Percentiles rank a stretch among this genome's conserved stretches.
These are phyloP conservation scores for Pythium grandisporangium DNA, from an alignment of 352 stramenopile genomes.

Conservation along the genomic window DNA sequence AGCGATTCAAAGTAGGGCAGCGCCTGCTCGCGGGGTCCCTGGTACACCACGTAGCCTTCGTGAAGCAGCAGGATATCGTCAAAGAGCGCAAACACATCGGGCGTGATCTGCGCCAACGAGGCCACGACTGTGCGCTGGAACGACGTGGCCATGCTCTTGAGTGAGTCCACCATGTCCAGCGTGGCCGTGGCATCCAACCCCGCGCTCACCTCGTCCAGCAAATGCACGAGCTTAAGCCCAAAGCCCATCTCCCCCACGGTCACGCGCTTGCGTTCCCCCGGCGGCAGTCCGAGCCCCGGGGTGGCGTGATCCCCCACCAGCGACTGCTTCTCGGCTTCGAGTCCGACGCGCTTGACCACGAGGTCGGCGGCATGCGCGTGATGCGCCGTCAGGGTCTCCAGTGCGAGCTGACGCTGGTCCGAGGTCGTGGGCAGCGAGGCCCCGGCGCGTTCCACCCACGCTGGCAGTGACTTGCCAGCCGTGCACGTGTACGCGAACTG, in stretches of 20 bases:
- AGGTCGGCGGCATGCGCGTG: slow-evolving; percentile 28
- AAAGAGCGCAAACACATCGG: slow-evolving; percentile 46
- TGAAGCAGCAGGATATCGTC: slow-evolving; percentile 46
- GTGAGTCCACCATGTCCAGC: slow-evolving; percentile 83
- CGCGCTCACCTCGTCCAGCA: slow-evolving; percentile 84
- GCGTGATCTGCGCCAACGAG: slow-evolving; percentile 28
- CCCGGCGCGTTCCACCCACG: slow-evolving; percentile 25
- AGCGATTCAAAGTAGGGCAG: slow-evolving; percentile 42
- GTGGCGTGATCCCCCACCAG: slow-evolving; percentile 46
- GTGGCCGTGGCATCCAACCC: slow-evolving; percentile 79
- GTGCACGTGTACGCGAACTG: slow-evolving; percentile 39
- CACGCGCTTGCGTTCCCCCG: slow-evolving; percentile 44
- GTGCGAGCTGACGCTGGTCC: slow-evolving; percentile 20
- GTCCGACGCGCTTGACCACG: slow-evolving; percentile 39
- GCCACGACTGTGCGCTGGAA: slow-evolving; percentile 39
- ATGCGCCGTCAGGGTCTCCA: slow-evolving; percentile 23
- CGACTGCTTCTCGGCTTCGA: slow-evolving; percentile 41
- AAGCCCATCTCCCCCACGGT: slow-evolving; percentile 64
- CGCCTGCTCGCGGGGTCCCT: slow-evolving; percentile 26
- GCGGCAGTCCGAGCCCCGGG: slow-evolving; percentile 50
- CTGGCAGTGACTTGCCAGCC: slow-evolving; percentile 19
- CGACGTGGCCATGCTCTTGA: slow-evolving; percentile 39
- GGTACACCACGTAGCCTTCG: slow-evolving; percentile 41
- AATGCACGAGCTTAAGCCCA: slow-evolving; percentile 33
- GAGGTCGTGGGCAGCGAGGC: slow-evolving; percentile 23